phyloP scores from a whole-genome alignment of 108 stramenopile genomes.

The Cylindrotheca closterium region DNA sequence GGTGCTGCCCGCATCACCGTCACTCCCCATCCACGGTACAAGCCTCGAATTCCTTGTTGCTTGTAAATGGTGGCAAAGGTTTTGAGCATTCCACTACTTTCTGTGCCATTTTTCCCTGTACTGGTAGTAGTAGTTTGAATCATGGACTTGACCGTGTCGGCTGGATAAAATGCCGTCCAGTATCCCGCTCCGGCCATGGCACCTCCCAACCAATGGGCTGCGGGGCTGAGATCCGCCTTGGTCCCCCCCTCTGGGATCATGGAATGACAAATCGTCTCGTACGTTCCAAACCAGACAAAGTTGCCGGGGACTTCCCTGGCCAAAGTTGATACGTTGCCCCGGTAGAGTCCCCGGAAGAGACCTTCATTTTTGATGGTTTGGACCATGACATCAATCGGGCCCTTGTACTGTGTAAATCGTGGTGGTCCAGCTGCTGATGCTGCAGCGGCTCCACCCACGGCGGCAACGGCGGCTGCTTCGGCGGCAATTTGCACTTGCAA shows the following conservation, averaged over 20 bases:
- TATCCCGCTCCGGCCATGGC: slow-evolving; percentile 46
- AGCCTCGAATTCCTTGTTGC: slow-evolving; percentile 25
- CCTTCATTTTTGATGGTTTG: slow-evolving; percentile 49
- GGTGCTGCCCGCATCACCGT: slow-evolving; percentile 47
- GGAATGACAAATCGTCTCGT: slow-evolving; percentile 39
- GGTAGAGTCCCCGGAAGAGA: slow-evolving; percentile 36
- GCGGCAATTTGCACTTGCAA: slow-evolving; percentile 24
- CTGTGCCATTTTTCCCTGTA: slow-evolving; percentile 23
- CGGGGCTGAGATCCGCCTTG: slow-evolving; percentile 40
- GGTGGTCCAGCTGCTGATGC: slow-evolving; percentile 3
- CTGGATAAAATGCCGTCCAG: slow-evolving; percentile 57
- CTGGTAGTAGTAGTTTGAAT: slow-evolving; percentile 42
- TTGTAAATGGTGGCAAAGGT: slow-evolving; percentile 27
- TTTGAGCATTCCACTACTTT: slow-evolving; percentile 18
- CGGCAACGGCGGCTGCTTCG: slow-evolving; percentile 25
- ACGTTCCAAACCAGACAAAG: slow-evolving; percentile 47
- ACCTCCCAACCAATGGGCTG: slow-evolving; percentile 44
- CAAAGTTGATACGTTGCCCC: slow-evolving; percentile 36
- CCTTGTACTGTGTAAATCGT: slow-evolving; percentile 36
- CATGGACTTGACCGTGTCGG: slow-evolving; percentile 43
- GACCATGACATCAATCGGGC: slow-evolving; percentile 40
- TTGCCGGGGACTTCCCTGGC: slow-evolving; percentile 47
- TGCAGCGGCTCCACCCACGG: no score
- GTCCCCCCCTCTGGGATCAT: slow-evolving; percentile 53
- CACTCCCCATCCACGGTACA: slow-evolving; percentile 51